phyloP scores from a whole-genome alignment of 1,139 yeast genomes.

The Casaregolazyma suthepensis region DNA sequence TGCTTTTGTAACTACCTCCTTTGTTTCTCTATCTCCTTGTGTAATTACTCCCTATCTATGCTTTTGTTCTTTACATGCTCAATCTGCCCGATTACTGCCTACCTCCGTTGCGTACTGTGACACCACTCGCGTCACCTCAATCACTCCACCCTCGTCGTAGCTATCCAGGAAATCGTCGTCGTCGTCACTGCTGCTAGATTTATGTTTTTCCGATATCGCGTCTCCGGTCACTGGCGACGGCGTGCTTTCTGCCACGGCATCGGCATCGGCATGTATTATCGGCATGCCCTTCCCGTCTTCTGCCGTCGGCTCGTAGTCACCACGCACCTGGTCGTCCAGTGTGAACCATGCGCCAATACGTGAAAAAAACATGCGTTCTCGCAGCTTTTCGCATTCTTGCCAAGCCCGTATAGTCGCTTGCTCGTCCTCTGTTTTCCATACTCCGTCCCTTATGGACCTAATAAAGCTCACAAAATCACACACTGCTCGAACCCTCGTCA shows the following conservation, averaged over 20 bases:
- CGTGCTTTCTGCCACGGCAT: background rate
- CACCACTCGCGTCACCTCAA: slow-evolving; percentile 10
- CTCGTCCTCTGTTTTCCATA: slow-evolving; percentile 44
- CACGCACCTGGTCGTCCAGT: background rate
- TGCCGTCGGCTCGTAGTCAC: background rate
- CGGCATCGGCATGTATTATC: background rate
- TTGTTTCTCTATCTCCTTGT: no score
- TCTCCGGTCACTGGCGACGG: background rate
- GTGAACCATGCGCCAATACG: slow-evolving; percentile 51
- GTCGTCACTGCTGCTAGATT: slow-evolving; percentile 7
- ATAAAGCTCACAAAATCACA: slow-evolving; percentile 75
- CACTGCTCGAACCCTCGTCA: slow-evolving; percentile 68
- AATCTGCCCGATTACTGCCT: background rate
- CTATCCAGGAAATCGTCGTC: slow-evolving; percentile 17
- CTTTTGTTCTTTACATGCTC: background rate
- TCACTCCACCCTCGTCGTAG: slow-evolving; percentile 12
- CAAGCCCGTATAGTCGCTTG: slow-evolving; percentile 42
- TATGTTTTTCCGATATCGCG: background rate
- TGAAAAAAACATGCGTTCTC: slow-evolving; percentile 74
- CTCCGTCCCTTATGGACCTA: slow-evolving; percentile 53
- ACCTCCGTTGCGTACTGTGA: slow-evolving; percentile 9
- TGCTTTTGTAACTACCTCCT: no score
- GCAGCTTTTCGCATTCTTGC: slow-evolving; percentile 51
- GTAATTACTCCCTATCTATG: background rate
- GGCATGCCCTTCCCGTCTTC: background rate